These are phyloP conservation scores for Phytopythium boreale DNA, from an alignment of 352 stramenopile species.

Conservation along the genomic window DNA sequence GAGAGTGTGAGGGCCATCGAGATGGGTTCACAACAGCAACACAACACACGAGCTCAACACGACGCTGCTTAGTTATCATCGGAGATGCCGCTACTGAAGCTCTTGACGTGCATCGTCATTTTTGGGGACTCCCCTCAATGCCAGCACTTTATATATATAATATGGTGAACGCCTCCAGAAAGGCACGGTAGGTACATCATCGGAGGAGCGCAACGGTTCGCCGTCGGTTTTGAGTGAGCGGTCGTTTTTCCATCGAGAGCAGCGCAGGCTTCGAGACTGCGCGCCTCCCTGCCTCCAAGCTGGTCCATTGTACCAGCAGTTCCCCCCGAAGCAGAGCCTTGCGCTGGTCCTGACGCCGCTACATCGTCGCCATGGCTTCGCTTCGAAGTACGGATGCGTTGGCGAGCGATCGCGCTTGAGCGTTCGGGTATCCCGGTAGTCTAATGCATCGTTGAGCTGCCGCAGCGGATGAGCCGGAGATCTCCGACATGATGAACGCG, in stretches of 20 bases:
- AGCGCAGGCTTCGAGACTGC: neutral
- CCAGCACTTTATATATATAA: too few species aligned
- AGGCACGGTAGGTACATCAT: too few species aligned
- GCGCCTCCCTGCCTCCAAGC: neutral
- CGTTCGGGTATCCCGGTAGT: neutral
- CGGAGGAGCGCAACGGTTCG: neutral
- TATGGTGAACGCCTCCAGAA: too few species aligned
- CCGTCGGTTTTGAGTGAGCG: neutral
- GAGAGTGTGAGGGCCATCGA: neutral
- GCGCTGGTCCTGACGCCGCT: neutral
- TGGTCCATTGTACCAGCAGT: neutral
- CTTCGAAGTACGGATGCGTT: neutral
- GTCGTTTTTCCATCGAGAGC: neutral
- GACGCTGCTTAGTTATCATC: too few species aligned
- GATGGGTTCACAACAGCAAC: constrained; percentile 2
- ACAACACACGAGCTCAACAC: neutral
- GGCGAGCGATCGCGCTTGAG: neutral
- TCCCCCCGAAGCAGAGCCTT: neutral
- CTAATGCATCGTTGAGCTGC: neutral
- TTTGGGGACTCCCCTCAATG: neutral
- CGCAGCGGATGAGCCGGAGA: constrained; percentile 43
- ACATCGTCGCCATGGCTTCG: neutral
- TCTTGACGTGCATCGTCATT: neutral
- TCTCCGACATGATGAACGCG: constrained; percentile 35
- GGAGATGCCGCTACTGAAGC: neutral